Evolutionary conservation across 169 alveolate species (phyloP).

Genomic region (Fabrea salina): DNA sequence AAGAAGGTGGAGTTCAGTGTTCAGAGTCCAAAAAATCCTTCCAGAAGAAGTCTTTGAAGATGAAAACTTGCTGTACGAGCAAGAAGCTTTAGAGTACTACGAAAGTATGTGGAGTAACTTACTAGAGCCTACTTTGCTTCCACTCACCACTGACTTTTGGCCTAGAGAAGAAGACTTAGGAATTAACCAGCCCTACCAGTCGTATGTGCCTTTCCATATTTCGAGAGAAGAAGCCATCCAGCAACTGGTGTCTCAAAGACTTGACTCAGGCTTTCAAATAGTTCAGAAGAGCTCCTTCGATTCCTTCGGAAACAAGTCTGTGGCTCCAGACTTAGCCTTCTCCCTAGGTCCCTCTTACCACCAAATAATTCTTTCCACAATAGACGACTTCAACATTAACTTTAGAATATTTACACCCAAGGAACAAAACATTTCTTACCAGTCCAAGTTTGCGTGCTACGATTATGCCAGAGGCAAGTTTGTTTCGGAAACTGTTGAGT

Average conservation of each 20-base stretch:
- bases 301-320: not conserved
- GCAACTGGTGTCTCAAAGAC: not conserved
- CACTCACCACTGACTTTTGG: slow-evolving; percentile 17
- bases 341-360: slow-evolving; percentile 14
- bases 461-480: not conserved
- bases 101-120: not conserved
- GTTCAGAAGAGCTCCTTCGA: not conserved
- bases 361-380: not conserved
- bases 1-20: not conserved
- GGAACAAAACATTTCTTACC: not conserved
- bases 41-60: not conserved
- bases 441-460: not conserved
- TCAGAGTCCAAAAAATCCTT: not conserved
- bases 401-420: not conserved
- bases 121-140: not conserved
- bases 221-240: not conserved
- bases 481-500: not conserved
- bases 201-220: not conserved
- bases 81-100: slow-evolving; percentile 21
- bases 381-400: not conserved
- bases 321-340: slow-evolving; percentile 12
- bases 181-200: not conserved
- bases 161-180: slow-evolving; percentile 9
- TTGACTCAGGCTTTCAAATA: slow-evolving; percentile 4
- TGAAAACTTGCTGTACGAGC: not conserved